Evolutionary conservation across 2,329 filamentous ascomycete genomes (phyloP).

Genomic region (Cladosporium halotolerans): DNA sequence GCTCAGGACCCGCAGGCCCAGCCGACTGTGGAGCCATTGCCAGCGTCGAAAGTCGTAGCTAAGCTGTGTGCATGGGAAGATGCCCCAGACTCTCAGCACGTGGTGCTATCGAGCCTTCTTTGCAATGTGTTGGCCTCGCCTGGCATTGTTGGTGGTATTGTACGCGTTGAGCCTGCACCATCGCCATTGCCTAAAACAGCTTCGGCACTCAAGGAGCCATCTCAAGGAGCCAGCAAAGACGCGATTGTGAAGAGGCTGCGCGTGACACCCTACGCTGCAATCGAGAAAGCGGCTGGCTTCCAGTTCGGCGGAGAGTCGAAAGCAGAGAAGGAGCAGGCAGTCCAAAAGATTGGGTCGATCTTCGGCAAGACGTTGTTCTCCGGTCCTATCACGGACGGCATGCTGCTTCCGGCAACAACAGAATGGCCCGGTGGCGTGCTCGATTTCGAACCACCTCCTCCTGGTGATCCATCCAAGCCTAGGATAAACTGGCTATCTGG

Average conservation of each 20-base stretch:
- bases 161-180: constrained; percentile 80
- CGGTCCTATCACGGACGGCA: constrained; percentile 84
- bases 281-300: constrained; percentile 54
- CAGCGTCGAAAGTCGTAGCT: constrained; percentile 66
- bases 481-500: constrained; percentile 65
- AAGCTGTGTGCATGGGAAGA: constrained; percentile 75
- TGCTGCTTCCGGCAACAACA: constrained; percentile 61
- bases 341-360: constrained; percentile 63
- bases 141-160: constrained; percentile 74
- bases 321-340: constrained; percentile 70
- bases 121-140: constrained; percentile 66
- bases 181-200: constrained; percentile 61
- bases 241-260: constrained; percentile 60
- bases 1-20: constrained; percentile 67
- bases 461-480: constrained; percentile 42
- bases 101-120: constrained; percentile 70
- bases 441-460: constrained; percentile 61
- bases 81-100: constrained; percentile 73
- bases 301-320: constrained; percentile 86
- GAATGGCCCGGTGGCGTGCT: constrained; percentile 80
- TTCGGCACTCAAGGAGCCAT: constrained; percentile 35
- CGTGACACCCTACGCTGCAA: constrained; percentile 69
- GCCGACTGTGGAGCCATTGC: constrained; percentile 51
- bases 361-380: constrained; percentile 67
- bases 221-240: constrained; percentile 35